Percentiles rank a stretch among this genome's conserved stretches.
phyloP scores from a whole-genome alignment of 371 early-diverging fungal genomes.

The Actinomortierella wolfii region DNA sequence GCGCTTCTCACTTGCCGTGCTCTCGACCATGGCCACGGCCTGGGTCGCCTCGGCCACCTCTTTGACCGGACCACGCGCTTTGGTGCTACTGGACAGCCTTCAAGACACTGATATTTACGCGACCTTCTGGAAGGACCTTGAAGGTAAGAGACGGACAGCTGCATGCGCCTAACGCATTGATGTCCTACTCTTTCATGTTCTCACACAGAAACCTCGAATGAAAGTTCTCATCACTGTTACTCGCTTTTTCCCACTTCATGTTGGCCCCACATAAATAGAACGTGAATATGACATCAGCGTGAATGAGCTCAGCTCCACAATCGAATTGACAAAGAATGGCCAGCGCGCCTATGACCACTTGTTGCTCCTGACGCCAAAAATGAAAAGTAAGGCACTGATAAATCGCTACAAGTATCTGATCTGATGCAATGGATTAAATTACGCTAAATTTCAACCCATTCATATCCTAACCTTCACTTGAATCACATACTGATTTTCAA shows the following conservation, averaged over 20 bases:
- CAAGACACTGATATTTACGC: constrained; percentile 57
- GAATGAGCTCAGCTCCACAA: constrained; percentile 48
- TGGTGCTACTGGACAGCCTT: constrained; percentile 76
- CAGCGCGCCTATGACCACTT: constrained; percentile 71
- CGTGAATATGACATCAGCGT: constrained; percentile 65
- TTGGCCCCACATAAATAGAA: constrained; percentile 57
- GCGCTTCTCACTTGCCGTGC: no score
- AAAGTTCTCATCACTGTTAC: background rate
- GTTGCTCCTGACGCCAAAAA: constrained; percentile 70
- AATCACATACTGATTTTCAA: no score
- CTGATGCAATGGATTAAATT: no score
- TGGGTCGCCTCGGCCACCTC: constrained; percentile 52
- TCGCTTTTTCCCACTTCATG: background rate
- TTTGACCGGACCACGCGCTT: constrained; percentile 64
- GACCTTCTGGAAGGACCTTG: constrained; percentile 64
- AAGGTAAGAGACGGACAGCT: constrained; percentile 65
- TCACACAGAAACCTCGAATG: background rate
- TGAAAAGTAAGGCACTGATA: constrained; percentile 66
- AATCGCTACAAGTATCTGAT: no score
- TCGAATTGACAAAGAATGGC: constrained; percentile 54
- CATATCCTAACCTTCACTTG: background rate
- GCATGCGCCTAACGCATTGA: background rate
- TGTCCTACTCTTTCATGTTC: constrained; percentile 2
- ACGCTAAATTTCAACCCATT: no score
- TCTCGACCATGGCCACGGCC: constrained; percentile 34